A percentile compares a stretch with the other conserved stretches of the same genome.
Evolutionary conservation across 495 filamentous ascomycete genomes (phyloP).

Genomic region (Cercophora sp.): DNA sequence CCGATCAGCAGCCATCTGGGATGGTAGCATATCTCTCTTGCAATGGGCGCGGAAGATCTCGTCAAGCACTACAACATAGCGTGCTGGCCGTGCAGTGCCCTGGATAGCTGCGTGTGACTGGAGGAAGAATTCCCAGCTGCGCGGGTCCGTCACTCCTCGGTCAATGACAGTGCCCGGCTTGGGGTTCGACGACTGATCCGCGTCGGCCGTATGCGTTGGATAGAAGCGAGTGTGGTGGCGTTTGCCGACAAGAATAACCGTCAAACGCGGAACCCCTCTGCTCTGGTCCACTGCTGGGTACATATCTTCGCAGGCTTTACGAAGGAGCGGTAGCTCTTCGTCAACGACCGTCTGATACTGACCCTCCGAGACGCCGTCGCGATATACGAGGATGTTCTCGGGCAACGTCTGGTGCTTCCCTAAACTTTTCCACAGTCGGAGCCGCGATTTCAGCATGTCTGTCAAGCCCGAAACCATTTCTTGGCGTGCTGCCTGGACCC

Average conservation of each 20-base stretch:
- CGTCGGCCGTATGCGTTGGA: neutral
- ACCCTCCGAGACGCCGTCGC: neutral
- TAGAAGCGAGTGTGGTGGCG: neutral
- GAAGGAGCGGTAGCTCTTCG: slow-evolving; percentile 28
- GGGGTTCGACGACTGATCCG: neutral
- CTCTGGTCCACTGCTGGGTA: slow-evolving; percentile 45
- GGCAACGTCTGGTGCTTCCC: neutral
- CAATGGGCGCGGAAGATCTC: neutral
- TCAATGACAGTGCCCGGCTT: neutral
- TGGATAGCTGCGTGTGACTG: neutral
- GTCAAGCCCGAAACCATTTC: neutral
- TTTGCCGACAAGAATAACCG: neutral
- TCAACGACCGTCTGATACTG: slow-evolving; percentile 31
- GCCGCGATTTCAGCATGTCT: neutral
- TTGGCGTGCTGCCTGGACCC: neutral
- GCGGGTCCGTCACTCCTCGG: neutral
- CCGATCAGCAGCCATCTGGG: neutral
- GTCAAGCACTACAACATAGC: neutral
- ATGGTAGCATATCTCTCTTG: neutral
- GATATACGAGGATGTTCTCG: neutral
- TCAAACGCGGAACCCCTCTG: neutral
- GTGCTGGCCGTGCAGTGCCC: neutral
- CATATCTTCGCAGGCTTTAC: slow-evolving; percentile 48
- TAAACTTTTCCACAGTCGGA: neutral
- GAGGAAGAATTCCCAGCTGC: neutral